Percentiles rank a stretch among this genome's conserved stretches.
phyloP scores from a whole-genome alignment of 192 early-diverging fungal species.

The Backusella circina region DNA sequence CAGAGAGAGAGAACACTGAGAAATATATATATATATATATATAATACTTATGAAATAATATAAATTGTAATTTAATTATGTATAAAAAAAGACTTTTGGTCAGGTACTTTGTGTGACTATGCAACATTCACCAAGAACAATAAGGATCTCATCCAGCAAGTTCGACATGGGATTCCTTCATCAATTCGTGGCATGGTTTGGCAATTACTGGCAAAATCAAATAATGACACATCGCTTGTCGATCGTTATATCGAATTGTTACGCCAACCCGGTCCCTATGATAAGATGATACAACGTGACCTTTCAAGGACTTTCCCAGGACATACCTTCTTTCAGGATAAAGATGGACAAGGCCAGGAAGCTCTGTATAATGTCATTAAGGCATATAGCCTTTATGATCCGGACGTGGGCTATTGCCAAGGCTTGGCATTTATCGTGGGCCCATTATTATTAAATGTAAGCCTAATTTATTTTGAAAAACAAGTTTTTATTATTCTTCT shows the following conservation, averaged over 20 bases:
- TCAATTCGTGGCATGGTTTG: slow-evolving; percentile 92
- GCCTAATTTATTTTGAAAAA: background rate
- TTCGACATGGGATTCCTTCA: slow-evolving; percentile 85
- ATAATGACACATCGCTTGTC: slow-evolving; percentile 70
- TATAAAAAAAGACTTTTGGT: slow-evolving; percentile 82
- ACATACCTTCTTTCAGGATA: slow-evolving; percentile 80
- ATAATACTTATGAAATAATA: background rate
- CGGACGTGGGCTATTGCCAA: slow-evolving; percentile 97
- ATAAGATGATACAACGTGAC: slow-evolving; percentile 92
- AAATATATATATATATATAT: background rate
- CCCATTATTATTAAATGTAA: slow-evolving; percentile 84
- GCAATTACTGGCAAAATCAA: slow-evolving; percentile 80
- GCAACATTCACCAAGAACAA: slow-evolving; percentile 70
- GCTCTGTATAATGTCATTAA: slow-evolving; percentile 87
- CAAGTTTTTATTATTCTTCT: background rate
- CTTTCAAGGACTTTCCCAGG: slow-evolving; percentile 91
- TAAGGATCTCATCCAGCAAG: slow-evolving; percentile 64
- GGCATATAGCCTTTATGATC: slow-evolving; percentile 89
- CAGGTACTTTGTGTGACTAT: slow-evolving; percentile 81
- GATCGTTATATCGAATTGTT: slow-evolving; percentile 69
- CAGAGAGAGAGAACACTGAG: background rate
- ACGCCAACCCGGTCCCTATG: slow-evolving; percentile 59
- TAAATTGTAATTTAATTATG: background rate
- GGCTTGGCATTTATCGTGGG: slow-evolving; percentile 95
- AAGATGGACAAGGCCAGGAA: slow-evolving; percentile 84